These are phyloP conservation scores for Schizophyllum commune DNA, from an alignment of 1,284 basidiomycete species.

Conservation along the genomic window DNA sequence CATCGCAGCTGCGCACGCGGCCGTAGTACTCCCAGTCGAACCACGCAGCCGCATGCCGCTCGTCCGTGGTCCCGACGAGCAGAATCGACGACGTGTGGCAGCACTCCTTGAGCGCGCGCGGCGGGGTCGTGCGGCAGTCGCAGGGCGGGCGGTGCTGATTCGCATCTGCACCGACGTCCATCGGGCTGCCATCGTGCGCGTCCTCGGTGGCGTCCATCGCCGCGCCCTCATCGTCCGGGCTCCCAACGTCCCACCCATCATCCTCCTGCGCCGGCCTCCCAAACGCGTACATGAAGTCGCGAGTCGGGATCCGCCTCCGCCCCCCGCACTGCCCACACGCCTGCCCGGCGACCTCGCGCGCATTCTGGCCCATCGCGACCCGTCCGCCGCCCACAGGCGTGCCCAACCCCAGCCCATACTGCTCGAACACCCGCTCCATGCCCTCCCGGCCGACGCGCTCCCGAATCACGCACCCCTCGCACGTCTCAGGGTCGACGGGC, in stretches of 20 bases:
- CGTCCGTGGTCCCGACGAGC: slow-evolving; percentile 29
- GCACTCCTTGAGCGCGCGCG: not conserved
- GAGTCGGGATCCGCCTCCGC: not conserved
- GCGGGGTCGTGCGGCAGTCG: not conserved
- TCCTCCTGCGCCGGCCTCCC: not conserved
- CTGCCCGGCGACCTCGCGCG: not conserved
- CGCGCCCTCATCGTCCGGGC: not conserved
- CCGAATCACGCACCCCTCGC: not conserved
- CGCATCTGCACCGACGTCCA: not conserved
- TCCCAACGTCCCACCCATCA: not conserved
- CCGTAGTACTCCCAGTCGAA: slow-evolving; percentile 53
- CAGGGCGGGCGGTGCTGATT: not conserved
- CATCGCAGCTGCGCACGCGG: slow-evolving; percentile 60
- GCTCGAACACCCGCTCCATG: not conserved
- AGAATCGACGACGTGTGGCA: not conserved
- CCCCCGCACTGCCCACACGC: not conserved
- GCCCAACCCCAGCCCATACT: not conserved
- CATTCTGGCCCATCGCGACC: too few relatives aligned
- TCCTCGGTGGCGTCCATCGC: not conserved
- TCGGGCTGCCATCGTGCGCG: not conserved
- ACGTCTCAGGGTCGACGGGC: not conserved
- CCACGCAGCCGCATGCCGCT: slow-evolving; percentile 51
- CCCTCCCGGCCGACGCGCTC: not conserved
- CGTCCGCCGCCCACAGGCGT: too few relatives aligned
- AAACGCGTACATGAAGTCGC: not conserved